These are phyloP conservation scores for Dactylellina cionopaga DNA, from an alignment of 2,329 filamentous ascomycete genomes.

Conservation along the genomic window DNA sequence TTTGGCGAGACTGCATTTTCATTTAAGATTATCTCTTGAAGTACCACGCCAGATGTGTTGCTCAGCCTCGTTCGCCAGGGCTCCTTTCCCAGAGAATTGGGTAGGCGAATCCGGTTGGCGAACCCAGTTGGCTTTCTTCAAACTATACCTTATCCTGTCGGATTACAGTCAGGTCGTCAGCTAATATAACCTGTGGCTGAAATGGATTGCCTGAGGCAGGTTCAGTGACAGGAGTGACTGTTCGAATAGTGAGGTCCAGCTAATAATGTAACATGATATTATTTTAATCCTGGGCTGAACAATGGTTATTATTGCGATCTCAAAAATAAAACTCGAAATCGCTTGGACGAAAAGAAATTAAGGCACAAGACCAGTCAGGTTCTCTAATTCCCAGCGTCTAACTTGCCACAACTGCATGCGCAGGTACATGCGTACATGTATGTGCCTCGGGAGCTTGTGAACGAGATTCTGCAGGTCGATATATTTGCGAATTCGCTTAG, in stretches of 20 bases:
- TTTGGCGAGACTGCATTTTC: too few relatives aligned
- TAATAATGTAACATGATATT: too few relatives aligned
- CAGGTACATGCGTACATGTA: too few relatives aligned
- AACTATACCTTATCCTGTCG: slow-evolving; percentile 16
- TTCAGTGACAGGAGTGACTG: background rate
- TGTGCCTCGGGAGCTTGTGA: slow-evolving; percentile 29
- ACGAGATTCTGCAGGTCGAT: slow-evolving; percentile 12
- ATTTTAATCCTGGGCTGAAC: too few relatives aligned
- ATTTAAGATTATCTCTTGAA: background rate
- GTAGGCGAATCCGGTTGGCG: background rate
- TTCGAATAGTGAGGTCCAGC: background rate
- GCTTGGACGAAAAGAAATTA: too few relatives aligned
- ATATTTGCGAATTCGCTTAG: slow-evolving; percentile 41
- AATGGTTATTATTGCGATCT: too few relatives aligned
- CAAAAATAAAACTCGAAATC: too few relatives aligned
- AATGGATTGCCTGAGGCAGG: background rate
- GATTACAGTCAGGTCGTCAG: slow-evolving; percentile 31
- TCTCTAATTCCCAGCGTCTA: too few relatives aligned
- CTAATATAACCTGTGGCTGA: slow-evolving; percentile 25
- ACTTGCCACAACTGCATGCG: too few relatives aligned
- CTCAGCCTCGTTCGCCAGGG: slow-evolving; percentile 42
- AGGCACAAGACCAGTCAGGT: too few relatives aligned
- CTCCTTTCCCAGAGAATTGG: slow-evolving; percentile 1
- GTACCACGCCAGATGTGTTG: slow-evolving; percentile 17
- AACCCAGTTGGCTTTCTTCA: background rate